Base-by-base conservation (phyloP, 2,329 filamentous ascomycete species). In the Harringtonia lauricola region DNA sequence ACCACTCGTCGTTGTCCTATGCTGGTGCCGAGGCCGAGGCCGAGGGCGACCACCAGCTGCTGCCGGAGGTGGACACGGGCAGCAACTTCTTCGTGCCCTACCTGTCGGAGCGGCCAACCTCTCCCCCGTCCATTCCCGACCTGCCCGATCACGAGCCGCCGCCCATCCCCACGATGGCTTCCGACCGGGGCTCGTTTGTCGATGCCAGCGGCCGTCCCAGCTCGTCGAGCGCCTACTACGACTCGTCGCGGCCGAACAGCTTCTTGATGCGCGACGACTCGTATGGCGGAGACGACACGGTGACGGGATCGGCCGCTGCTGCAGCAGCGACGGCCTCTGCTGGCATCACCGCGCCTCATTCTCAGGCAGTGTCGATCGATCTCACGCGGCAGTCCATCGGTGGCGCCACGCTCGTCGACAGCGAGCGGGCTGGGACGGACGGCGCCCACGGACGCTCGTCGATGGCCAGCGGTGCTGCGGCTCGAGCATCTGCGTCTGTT, bases 11-110 rank as follows among this genome's bases (percentile, higher is more conserved):
- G 36, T 17, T 24, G 21, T 42, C 41, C 8, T 28, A 19, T 12
- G 39, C 38, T n/a, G 18, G 21, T 12, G 40, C 37, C 21, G 13
- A n/a, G n/a, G n/a, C n/a, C n/a, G n/a, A n/a, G n/a, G n/a, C 15
- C 19, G 22, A 54, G 51, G 7, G 24, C 29, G 26, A 54, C 13
- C 65, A 67, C 30, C 67, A 66, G 35, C 62, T 74, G 35, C 62
- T 74, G 8, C 68, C 71, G 1, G 70, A 74, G 46, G 55, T 74
- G 10, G 71, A 76, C 44, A 71, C 67, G 4, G 69, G 69, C 7
- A 64, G 62, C 46, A 65, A 64, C n/a, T 73, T 75, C 47, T 64
- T 63, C 8, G 59, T 73, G n/a, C 64, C 67, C 4, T 72, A 71
- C 47, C 49, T 68, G 34, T 61, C 63, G 44, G 55, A 62, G 48